Evolutionary conservation across 1,284 basidiomycete genomes (phyloP), one percentile per base, ranked within the genome.

Genomic region (Meira nashicola): DNA sequence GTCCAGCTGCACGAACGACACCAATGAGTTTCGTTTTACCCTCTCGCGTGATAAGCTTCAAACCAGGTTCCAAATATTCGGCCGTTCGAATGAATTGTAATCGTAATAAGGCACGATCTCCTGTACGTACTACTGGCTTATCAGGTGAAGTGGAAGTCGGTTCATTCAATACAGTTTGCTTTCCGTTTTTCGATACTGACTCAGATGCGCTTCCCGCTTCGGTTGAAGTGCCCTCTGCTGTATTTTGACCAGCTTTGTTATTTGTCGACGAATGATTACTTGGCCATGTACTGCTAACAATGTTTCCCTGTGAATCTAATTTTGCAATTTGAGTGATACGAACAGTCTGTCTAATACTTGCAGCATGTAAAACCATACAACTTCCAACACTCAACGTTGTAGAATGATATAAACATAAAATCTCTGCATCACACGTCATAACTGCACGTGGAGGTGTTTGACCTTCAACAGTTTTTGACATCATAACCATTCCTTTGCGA

Each of bases 401-500:
- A 14, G 68, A 68, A 58, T 77, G 75, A 61, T 77, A 76, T n/a
- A 77, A 57, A 47, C 75, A 77, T 17, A 77, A 54, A 14, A 76
- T 70, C 58, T 77, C 75, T 21, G 75, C 75, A 17, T 77, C 75
- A 47, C 74, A 77, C 50, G 71, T 68, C 59, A 73, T 66, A 25
- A 62, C 58, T 21, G 66, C 71, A 53, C 65, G 62, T 5, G 74
- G 73, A 15, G 72, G 53, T 1, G 54, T 39, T 0, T 72, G 63
- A 33, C 28, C 28, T 33, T 33, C 28, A 33, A 33, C 28, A 43
- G 60, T 62, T 21, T 64, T 55, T 10, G 64, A 59, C 75, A 78
- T 83, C 85, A 87, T 88, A 85, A 82, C 80, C 71, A 68, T 72
- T 49, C 92, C 93, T 80, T 97, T 98, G 59, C 95, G 83, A 8